Evolutionary conservation across 2,329 filamentous ascomycete species (phyloP).

Genomic region (Purpureocillium takamizusanense): DNA sequence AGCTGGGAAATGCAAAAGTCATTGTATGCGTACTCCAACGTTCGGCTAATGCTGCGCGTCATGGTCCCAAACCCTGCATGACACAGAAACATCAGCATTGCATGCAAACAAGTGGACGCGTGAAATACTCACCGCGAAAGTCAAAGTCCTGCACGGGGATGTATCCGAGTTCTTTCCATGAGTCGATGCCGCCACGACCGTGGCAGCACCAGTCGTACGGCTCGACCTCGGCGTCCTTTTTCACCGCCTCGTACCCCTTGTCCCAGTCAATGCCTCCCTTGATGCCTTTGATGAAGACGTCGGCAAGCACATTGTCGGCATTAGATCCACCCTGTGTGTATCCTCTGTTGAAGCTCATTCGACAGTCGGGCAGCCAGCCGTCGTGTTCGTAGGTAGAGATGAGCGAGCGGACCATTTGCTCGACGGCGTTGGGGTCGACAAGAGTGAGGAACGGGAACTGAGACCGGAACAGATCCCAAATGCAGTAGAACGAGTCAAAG

Average conservation of each 20-base stretch:
- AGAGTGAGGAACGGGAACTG: slow-evolving; percentile 63
- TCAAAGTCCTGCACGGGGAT: slow-evolving; percentile 65
- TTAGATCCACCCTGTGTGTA: slow-evolving; percentile 70
- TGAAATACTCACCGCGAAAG: slow-evolving; percentile 1
- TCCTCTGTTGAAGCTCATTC: slow-evolving; percentile 68
- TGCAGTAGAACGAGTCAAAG: slow-evolving; percentile 69
- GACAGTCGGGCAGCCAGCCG: slow-evolving; percentile 66
- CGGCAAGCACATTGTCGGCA: slow-evolving; percentile 59
- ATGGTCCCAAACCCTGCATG: slow-evolving; percentile 46
- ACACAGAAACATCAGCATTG: too few species aligned
- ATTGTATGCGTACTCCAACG: slow-evolving; percentile 70
- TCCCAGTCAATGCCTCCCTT: slow-evolving; percentile 54
- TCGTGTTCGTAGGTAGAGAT: slow-evolving; percentile 63
- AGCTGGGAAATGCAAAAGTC: slow-evolving; percentile 62
- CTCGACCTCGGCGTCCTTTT: slow-evolving; percentile 64
- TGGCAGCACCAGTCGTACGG: slow-evolving; percentile 62
- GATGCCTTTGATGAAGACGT: slow-evolving; percentile 60
- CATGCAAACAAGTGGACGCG: too few species aligned
- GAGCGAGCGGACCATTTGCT: slow-evolving; percentile 59
- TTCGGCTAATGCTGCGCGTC: slow-evolving; percentile 62
- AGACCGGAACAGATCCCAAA: slow-evolving; percentile 64
- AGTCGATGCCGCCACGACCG: slow-evolving; percentile 60
- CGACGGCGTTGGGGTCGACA: slow-evolving; percentile 53
- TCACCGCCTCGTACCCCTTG: slow-evolving; percentile 59
- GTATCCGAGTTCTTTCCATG: slow-evolving; percentile 64